These are phyloP conservation scores for Drechslerella coelobrocha DNA, from an alignment of 2,329 filamentous ascomycete genomes.

Conservation along the genomic window DNA sequence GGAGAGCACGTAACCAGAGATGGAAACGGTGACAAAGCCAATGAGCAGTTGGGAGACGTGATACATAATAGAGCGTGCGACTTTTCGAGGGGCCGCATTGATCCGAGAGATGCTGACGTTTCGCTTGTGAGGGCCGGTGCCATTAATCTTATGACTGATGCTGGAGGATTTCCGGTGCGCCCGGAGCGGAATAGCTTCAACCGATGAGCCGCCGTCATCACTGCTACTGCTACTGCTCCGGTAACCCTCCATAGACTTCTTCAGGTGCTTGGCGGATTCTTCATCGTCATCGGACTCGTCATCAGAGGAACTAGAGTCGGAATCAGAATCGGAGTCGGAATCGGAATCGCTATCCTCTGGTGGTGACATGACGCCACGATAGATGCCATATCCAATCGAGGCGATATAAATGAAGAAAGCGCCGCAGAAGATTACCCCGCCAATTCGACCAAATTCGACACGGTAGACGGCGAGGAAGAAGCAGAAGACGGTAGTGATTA, in stretches of 20 bases:
- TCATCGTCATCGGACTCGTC: conserved; percentile 52
- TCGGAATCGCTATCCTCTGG: conserved; percentile 61
- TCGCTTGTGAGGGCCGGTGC: conserved; percentile 5
- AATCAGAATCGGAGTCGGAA: conserved; percentile 57
- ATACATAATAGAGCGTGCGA: conserved; percentile 56
- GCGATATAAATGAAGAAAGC: conserved; percentile 61
- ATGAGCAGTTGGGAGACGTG: conserved; percentile 60
- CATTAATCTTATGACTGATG: conserved; percentile 33
- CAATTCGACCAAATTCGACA: conserved; percentile 57
- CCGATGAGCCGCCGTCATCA: conserved; percentile 42
- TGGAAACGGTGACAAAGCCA: conserved; percentile 60
- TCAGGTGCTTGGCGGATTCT: conserved; percentile 47
- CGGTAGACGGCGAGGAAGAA: conserved; percentile 57
- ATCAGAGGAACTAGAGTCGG: conserved; percentile 55
- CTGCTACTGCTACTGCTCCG: conserved; percentile 41
- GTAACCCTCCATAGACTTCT: conserved; percentile 42
- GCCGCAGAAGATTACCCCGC: conserved; percentile 58
- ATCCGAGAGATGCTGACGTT: conserved; percentile 50
- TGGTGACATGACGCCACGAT: conserved; percentile 59
- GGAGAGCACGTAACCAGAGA: conserved; percentile 63
- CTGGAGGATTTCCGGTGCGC: conserved; percentile 39
- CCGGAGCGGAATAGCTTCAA: conserved; percentile 39
- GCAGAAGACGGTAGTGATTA: conserved; percentile 59
- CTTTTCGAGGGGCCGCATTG: conserved; percentile 36
- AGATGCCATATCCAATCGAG: conserved; percentile 61